These are phyloP conservation scores for Corylus avellana DNA, from an alignment of 306 rosid genomes.

Conservation along the genomic window DNA sequence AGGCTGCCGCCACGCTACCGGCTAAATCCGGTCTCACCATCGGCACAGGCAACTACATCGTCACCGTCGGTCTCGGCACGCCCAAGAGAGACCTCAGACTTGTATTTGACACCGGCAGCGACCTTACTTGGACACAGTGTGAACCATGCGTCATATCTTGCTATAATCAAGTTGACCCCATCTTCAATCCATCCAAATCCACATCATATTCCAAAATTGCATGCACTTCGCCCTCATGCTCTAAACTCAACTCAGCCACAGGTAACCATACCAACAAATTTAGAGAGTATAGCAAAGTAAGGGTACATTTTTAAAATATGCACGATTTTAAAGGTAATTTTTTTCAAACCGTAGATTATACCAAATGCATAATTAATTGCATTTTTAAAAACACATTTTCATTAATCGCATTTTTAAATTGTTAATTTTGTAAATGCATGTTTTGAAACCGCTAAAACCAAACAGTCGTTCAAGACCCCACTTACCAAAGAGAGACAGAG, in stretches of 20 bases:
- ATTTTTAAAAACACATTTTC: too few relatives aligned
- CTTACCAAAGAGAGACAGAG: too few relatives aligned
- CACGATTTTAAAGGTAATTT: too few relatives aligned
- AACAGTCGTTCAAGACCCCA: too few relatives aligned
- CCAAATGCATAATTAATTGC: too few relatives aligned
- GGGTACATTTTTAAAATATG: too few relatives aligned
- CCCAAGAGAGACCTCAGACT: conserved; percentile 57
- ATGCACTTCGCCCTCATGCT: conserved; percentile 42
- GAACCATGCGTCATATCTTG: conserved; percentile 54
- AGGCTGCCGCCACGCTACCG: conserved; percentile 34
- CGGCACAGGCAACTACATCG: conserved; percentile 62
- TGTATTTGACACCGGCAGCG: conserved; percentile 68
- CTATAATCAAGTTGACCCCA: conserved; percentile 53
- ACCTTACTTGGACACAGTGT: conserved; percentile 83
- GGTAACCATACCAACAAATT: conserved; percentile 27
- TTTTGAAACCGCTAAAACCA: too few relatives aligned
- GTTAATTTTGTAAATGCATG: too few relatives aligned
- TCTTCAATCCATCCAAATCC: conserved; percentile 48
- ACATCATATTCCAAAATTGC: conserved; percentile 49
- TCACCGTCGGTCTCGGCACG: conserved; percentile 61
- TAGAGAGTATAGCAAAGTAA: too few relatives aligned
- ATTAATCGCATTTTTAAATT: too few relatives aligned
- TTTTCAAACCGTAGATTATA: too few relatives aligned
- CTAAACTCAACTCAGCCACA: conserved; percentile 51
- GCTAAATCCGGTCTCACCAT: conserved; percentile 50